phyloP scores from a whole-genome alignment of 148 eudicot species.

The Cornus suecica region DNA sequence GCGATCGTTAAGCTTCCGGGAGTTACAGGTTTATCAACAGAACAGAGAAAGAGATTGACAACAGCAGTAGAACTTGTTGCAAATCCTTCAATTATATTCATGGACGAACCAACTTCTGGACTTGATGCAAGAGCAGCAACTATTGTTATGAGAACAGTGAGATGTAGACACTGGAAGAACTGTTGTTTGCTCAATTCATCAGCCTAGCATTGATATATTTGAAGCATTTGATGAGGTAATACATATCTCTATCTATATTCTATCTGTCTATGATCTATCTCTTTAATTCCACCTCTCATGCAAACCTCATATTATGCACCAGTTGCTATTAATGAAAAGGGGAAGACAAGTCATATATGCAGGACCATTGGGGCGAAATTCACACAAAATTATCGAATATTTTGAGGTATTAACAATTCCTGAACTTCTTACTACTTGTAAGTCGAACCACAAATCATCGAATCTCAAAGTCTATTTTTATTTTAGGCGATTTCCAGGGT shows the following conservation, averaged over 20 bases:
- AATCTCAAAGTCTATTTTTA: background rate
- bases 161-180: constrained; percentile 27
- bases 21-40: constrained; percentile 44
- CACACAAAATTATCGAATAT: constrained; percentile 32
- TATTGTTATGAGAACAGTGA: constrained; percentile 53
- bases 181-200: constrained; percentile 56
- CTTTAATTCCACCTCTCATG: too few relatives aligned
- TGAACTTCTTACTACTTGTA: too few relatives aligned
- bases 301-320: too few relatives aligned
- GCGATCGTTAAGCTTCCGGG: constrained; percentile 52
- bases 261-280: constrained; percentile 56
- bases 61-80: constrained; percentile 58
- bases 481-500: constrained; percentile 33
- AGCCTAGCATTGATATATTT: constrained; percentile 57
- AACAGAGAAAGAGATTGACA: constrained; percentile 52
- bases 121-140: constrained; percentile 60
- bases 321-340: constrained; percentile 37
- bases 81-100: constrained; percentile 55
- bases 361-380: constrained; percentile 43
- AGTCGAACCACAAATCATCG: background rate
- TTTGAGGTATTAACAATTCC: constrained; percentile 50
- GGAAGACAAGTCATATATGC: constrained; percentile 41
- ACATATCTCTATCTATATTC: constrained; percentile 48
- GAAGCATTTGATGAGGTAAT: constrained; percentile 49
- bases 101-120: constrained; percentile 61